Evolutionary conservation across 2,329 filamentous ascomycete species (phyloP), one percentile per base, ranked within the genome.

Genomic region (Cordyceps sp.): DNA sequence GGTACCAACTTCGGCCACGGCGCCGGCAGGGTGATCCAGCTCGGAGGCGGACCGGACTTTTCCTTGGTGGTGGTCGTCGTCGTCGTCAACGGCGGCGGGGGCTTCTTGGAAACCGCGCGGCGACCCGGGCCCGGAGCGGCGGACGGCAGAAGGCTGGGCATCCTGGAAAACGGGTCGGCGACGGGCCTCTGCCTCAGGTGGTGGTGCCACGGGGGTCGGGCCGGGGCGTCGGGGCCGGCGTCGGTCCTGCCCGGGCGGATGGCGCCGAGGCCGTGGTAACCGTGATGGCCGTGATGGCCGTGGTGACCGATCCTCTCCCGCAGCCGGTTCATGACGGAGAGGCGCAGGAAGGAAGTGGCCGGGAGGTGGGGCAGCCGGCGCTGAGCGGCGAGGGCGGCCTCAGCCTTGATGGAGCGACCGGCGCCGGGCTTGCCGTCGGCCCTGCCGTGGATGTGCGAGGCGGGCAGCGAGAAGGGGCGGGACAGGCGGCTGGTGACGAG

Each of bases 401-500:
- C 31, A 2, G 12, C 7, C 15, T 20, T 22, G 60, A 49, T 5
- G 60, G 20, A 64, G 42, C 4, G 62, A 54, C 42, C 57, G 21
- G 17, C 10, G 6, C 14, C n/a, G 10, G 27, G 15, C 17, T 31
- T 63, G 39, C 65, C 59, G 5, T 61, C 58, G 2, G 57, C 50
- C 10, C 52, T 45, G 10, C 57, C 61, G 34, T 71, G 73, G 35
- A 81, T 78, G 43, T 82, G 75, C 27, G 75, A 73, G 4, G 78
- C 73, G 0, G 78, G 78, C 19, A 69, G 60, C 0, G 76, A 80
- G 50, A 72, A 83, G 2, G 78, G 76, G 30, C 63, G 66, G 9
- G 76, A 81, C 1, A 83, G 68, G 7, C 75, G 66, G 15, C 75
- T 81, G 2, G 78, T 83, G 45, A 81, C 69, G 27, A 82, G 61